Percentiles rank a stretch among this genome's conserved stretches.
Conservation (phyloP, 2,329 filamentous ascomycete species). For the Fusarium clavum region DNA sequence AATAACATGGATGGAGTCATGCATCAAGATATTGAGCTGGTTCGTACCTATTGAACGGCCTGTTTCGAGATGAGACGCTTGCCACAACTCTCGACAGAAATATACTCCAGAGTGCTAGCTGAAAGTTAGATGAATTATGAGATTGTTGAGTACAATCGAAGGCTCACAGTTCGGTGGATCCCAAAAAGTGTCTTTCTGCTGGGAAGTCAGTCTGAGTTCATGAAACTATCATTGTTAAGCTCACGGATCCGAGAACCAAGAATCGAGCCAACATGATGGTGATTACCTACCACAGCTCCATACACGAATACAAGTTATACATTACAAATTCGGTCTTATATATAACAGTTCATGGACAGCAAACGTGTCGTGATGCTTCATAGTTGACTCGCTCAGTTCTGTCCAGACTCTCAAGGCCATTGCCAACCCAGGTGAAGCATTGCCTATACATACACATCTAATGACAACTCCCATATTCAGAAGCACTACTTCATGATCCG, state of each 20-base stretch:
- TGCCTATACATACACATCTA: background rate
- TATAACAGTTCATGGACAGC: background rate
- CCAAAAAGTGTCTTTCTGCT: background rate
- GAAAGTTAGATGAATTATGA: background rate
- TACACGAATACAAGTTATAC: background rate
- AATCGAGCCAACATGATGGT: background rate
- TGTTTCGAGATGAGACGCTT: background rate
- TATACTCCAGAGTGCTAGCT: background rate
- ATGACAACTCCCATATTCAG: background rate
- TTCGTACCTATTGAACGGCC: background rate
- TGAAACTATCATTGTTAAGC: background rate
- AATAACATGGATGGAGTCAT: background rate
- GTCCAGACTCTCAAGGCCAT: background rate
- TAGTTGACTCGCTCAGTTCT: background rate
- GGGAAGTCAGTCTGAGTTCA: background rate
- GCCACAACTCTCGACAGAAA: background rate
- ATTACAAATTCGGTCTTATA: background rate
- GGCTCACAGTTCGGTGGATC: background rate
- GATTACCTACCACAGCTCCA: background rate
- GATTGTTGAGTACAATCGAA: background rate
- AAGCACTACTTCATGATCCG: background rate
- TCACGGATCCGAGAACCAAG: background rate
- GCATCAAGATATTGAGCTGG: background rate
- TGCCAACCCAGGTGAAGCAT: background rate
- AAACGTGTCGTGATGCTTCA: background rate